Evolutionary conservation across 148 eudicot genomes (phyloP), one percentile per base, ranked within the genome.

Genomic region (Vaccinium myrtillus): DNA sequence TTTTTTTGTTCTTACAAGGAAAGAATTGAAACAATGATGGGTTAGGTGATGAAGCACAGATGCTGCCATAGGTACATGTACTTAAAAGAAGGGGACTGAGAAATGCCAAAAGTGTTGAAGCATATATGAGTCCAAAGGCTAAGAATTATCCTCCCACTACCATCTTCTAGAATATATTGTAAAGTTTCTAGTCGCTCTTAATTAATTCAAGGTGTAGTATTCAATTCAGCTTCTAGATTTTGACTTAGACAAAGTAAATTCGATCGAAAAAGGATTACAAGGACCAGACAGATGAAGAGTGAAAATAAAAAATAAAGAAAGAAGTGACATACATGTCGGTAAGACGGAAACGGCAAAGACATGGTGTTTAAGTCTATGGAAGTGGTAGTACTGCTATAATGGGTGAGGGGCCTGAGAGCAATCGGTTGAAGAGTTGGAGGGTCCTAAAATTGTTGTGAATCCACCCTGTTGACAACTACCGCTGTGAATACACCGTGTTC

Each of bases 21-120:
- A 32, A 32, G 32, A 32, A 32, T 32, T 32, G 32, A 32, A 32
- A 32, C 32, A 32, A 32, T 32, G 1, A 32, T 32, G 32, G 32
- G 32, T 32, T 32, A 32, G 32, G 32, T 32, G 32, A 32, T 32
- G 32, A 32, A 32, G 32, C 32, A 32, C 32, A 32, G 1, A 32
- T 32, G 32, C 1, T 32, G 32, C 32, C 32, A 32, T 32, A 32
- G 32, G 32, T 32, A 32, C 32, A 32, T 32, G 32, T 32, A 25
- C 48, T 77, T 50, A 75, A 25, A 50, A 5, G 18, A 48, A 84
- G 30, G 36, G 50, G 54, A 54, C 39, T 21, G 83, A 77, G 65
- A 76, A 79, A 80, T 51, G 36, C 65, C 51, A 49, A 48, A 85
- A 53, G 48, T 23, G 36, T 23, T 18, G 74, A 78, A 75, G 75